A percentile compares a stretch with the other conserved stretches of the same genome.
These are phyloP conservation scores for Backusella sp. DNA, from an alignment of 192 early-diverging fungal genomes.

Conservation along the genomic window DNA sequence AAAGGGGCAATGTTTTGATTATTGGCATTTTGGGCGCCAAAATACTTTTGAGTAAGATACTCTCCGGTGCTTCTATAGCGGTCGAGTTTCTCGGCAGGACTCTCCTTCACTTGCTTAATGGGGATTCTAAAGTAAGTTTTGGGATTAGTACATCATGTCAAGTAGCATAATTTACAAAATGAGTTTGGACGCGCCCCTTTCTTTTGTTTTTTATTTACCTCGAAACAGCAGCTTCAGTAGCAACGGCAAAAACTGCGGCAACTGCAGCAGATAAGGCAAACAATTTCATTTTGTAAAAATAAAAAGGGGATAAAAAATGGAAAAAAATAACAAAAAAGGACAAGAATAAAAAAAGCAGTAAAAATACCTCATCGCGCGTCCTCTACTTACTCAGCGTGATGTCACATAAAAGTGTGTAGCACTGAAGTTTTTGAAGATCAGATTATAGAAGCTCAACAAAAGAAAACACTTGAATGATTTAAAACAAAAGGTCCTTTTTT, in stretches of 20 bases:
- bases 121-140: slow-evolving; percentile 37
- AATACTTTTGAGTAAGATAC: slow-evolving; percentile 80
- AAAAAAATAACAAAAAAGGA: slow-evolving; percentile 2
- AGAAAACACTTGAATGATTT: background rate
- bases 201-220: background rate
- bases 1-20: slow-evolving; percentile 6
- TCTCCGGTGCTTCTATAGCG: slow-evolving; percentile 63
- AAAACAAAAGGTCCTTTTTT: slow-evolving; percentile 1
- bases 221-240: slow-evolving; percentile 16
- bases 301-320: background rate
- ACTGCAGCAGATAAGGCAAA: slow-evolving; percentile 11
- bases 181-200: no score
- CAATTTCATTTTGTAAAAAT: background rate
- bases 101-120: slow-evolving; percentile 68
- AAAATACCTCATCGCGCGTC: background rate
- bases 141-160: background rate
- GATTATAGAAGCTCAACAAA: background rate
- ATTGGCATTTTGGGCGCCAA: slow-evolving; percentile 37
- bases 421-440: background rate
- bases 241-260: slow-evolving; percentile 19
- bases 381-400: background rate
- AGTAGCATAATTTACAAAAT: background rate
- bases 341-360: background rate
- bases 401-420: background rate
- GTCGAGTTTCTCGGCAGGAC: slow-evolving; percentile 56